Percentiles rank a stretch among this genome's conserved stretches.
Evolutionary conservation across 2,329 filamentous ascomycete genomes (phyloP).

Genomic region (Penicillium digitatum): DNA sequence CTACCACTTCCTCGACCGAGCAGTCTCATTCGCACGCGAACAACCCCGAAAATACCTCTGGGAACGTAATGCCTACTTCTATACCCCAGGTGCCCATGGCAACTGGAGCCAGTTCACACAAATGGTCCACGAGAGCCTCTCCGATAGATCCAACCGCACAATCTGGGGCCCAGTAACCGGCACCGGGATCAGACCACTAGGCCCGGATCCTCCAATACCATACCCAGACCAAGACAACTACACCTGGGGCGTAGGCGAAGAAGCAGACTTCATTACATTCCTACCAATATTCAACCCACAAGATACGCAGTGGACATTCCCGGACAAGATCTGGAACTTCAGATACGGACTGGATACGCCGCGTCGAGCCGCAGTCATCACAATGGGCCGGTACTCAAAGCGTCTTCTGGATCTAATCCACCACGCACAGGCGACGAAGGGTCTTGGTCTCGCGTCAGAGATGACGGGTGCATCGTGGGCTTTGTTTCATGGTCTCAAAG

Average conservation of each 20-base stretch:
- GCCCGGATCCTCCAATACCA: conserved; percentile 22
- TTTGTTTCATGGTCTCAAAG: conserved; percentile 73
- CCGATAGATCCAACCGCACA: conserved; percentile 14
- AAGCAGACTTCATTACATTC: conserved; percentile 23
- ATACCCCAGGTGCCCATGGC: conserved; percentile 67
- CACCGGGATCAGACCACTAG: conserved; percentile 22
- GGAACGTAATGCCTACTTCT: conserved; percentile 74
- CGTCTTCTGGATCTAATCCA: conserved; percentile 55
- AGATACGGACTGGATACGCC: conserved; percentile 14
- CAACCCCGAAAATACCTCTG: conserved; percentile 70
- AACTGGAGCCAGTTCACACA: conserved; percentile 68
- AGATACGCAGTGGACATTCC: conserved; percentile 22
- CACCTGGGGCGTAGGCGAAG: conserved; percentile 23
- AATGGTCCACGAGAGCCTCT: conserved; percentile 49
- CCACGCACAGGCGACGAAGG: conserved; percentile 61
- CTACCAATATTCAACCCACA: conserved; percentile 23
- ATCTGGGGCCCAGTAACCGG: conserved; percentile 26
- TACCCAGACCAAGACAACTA: conserved; percentile 21
- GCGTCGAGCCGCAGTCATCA: conserved; percentile 20
- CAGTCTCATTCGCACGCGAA: conserved; percentile 61
- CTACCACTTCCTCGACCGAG: conserved; percentile 68
- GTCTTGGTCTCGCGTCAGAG: conserved; percentile 70
- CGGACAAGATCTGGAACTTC: conserved; percentile 22
- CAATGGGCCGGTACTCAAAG: conserved; percentile 22
- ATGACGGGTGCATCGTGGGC: conserved; percentile 72